These are phyloP conservation scores for Pyrenula massariospora DNA, from an alignment of 495 filamentous ascomycete species.

Conservation along the genomic window DNA sequence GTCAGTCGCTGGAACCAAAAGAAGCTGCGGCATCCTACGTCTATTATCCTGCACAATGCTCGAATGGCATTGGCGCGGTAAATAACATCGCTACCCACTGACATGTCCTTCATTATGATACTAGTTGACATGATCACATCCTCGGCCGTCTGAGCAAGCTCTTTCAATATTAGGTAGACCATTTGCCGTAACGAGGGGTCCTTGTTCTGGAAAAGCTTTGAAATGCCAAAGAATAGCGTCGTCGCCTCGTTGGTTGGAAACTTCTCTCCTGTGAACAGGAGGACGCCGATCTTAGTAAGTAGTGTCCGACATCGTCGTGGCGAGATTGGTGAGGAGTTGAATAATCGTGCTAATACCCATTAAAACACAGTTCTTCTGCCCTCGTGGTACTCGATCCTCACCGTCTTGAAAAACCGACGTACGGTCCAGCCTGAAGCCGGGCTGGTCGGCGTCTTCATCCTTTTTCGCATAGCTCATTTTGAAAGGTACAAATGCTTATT, in stretches of 20 bases:
- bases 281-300: conserved; percentile 92
- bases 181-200: conserved; percentile 97
- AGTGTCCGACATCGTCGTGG: conserved; percentile 91
- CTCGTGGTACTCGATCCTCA: conserved; percentile 26
- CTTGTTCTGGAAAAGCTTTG: conserved; percentile 99
- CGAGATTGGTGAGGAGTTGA: conserved; percentile 92
- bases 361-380: conserved; percentile 1
- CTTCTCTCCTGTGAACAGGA: conserved; percentile 91
- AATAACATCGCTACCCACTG: conserved; percentile 86
- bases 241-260: conserved; percentile 97
- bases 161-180: conserved; percentile 97
- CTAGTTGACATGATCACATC: conserved; percentile 99
- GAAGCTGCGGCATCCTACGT: conserved; percentile 44
- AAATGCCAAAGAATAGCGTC: conserved; percentile 97
- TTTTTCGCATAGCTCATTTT: conserved; percentile 95
- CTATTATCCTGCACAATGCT: conserved; percentile 91
- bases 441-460: conserved; percentile 90
- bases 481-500: conserved; percentile 3
- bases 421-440: conserved; percentile 91
- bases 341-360: conserved; percentile 66
- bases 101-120: conserved; percentile 99
- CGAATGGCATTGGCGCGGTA: conserved; percentile 96
- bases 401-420: conserved; percentile 99
- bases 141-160: conserved; percentile 89
- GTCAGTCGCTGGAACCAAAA: conserved; percentile 3